Percentiles rank a stretch among this genome's conserved stretches.
Conservation (phyloP, 768 basidiomycete species). For the Brasilioporus rufonigricans region DNA sequence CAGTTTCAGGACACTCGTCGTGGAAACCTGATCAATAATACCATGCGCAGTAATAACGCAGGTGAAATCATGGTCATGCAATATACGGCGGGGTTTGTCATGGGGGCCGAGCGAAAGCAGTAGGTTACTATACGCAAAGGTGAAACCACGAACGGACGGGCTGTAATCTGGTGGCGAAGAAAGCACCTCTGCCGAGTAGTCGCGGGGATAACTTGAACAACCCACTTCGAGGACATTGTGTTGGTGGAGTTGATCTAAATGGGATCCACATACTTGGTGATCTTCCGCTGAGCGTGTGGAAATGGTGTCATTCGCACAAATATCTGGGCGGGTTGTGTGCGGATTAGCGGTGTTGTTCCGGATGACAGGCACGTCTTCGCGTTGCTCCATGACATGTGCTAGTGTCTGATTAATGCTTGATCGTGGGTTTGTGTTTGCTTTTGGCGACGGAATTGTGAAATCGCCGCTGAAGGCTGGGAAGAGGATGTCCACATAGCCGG, state of each 20-base stretch:
- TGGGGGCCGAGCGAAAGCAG: slow-evolving; percentile 25
- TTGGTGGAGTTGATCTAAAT: background rate
- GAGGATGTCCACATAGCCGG: slow-evolving; percentile 21
- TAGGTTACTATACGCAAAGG: background rate
- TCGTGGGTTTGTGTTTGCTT: background rate
- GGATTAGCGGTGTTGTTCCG: background rate
- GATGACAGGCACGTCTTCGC: background rate
- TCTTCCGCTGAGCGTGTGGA: background rate
- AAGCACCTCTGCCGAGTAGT: background rate
- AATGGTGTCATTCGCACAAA: background rate
- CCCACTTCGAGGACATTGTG: background rate
- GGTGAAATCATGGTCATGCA: slow-evolving; percentile 20
- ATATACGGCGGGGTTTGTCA: slow-evolving; percentile 42
- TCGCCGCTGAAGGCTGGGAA: background rate
- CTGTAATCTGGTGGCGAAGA: background rate
- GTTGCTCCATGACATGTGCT: background rate
- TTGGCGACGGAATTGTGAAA: background rate
- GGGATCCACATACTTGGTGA: background rate
- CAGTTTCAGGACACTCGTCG: slow-evolving; percentile 19
- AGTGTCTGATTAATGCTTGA: background rate
- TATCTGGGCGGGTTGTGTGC: background rate
- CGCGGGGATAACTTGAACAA: background rate
- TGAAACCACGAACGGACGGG: background rate
- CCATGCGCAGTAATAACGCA: slow-evolving; percentile 41
- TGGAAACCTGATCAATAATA: slow-evolving; percentile 29